Conservation (phyloP, 2,329 filamentous ascomycete genomes). For the Penicillium concentricum region DNA sequence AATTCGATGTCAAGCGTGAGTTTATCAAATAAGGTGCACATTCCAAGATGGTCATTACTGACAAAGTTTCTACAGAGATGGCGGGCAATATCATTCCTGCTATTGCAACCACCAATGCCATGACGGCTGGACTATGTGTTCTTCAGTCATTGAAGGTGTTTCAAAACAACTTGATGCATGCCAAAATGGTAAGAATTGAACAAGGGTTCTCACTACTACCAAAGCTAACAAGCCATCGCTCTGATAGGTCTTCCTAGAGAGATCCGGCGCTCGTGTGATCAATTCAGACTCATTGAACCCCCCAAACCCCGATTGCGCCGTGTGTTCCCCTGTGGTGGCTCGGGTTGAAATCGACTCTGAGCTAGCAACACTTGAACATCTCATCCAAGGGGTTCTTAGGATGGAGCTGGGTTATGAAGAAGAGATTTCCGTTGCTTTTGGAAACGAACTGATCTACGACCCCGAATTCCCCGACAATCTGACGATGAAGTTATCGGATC, state of each 20-base stretch:
- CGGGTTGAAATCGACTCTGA: conserved; percentile 67
- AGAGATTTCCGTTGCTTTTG: conserved; percentile 75
- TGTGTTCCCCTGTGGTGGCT: conserved; percentile 74
- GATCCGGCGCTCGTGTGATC: conserved; percentile 58
- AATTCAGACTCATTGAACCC: conserved; percentile 55
- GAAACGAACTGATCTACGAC: conserved; percentile 80
- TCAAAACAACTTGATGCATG: conserved; percentile 65
- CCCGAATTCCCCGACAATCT: conserved; percentile 86
- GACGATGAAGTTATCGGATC: conserved; percentile 71
- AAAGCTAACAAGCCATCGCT: not conserved
- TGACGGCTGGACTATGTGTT: conserved; percentile 89
- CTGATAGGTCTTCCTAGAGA: conserved; percentile 71
- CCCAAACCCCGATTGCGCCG: conserved; percentile 79
- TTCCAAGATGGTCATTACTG: not conserved
- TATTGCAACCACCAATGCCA: conserved; percentile 96
- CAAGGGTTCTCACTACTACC: not conserved
- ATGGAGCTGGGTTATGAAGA: conserved; percentile 72
- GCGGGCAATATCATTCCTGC: conserved; percentile 98
- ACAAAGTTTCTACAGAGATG: conserved; percentile 64
- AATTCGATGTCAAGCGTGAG: conserved; percentile 86
- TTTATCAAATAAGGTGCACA: not conserved
- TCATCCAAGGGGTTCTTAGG: conserved; percentile 74
- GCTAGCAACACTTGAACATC: conserved; percentile 71
- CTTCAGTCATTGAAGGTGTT: conserved; percentile 91
- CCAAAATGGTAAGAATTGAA: conserved; percentile 63